Percentiles rank a stretch among this genome's conserved stretches.
phyloP scores from a whole-genome alignment of 768 basidiomycete genomes.

The Auriscalpium orientale region DNA sequence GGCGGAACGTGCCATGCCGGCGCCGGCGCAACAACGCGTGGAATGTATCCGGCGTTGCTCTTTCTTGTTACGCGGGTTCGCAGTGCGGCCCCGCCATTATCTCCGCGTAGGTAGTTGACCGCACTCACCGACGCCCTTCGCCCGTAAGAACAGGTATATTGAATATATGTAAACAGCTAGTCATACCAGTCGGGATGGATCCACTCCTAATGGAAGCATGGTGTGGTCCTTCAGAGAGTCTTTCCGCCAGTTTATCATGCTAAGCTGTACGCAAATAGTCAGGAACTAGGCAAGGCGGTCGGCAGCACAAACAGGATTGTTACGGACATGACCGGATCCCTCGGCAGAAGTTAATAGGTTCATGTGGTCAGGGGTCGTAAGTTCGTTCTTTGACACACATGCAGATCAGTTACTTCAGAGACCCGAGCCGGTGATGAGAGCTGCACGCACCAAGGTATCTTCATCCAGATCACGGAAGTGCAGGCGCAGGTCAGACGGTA shows the following conservation, averaged over 20 bases:
- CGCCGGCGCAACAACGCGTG: too few relatives aligned
- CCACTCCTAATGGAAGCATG: conserved; percentile 22
- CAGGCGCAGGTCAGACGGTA: conserved; percentile 64
- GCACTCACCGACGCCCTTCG: too few relatives aligned
- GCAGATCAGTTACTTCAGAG: neutral
- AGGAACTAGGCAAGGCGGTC: conserved; percentile 6
- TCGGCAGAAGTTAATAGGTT: conserved; percentile 55
- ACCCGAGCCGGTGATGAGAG: neutral
- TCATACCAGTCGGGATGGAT: conserved; percentile 6
- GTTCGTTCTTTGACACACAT: conserved; percentile 28
- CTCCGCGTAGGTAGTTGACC: too few relatives aligned
- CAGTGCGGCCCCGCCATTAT: too few relatives aligned
- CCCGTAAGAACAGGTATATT: too few relatives aligned
- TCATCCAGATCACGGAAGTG: conserved; percentile 69
- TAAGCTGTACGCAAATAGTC: conserved; percentile 32
- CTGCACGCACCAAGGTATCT: conserved; percentile 40
- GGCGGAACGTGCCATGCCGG: too few relatives aligned
- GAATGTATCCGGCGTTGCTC: too few relatives aligned
- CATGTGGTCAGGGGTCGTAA: conserved; percentile 65
- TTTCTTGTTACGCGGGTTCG: too few relatives aligned
- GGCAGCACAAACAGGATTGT: neutral
- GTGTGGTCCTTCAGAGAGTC: conserved; percentile 38
- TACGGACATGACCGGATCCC: conserved; percentile 53
- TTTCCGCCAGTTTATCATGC: conserved; percentile 44
- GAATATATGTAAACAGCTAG: neutral